Percentiles rank a stretch among this genome's conserved stretches.
Evolutionary conservation across 768 basidiomycete genomes (phyloP).

Genomic region (Lactarius evosmus): DNA sequence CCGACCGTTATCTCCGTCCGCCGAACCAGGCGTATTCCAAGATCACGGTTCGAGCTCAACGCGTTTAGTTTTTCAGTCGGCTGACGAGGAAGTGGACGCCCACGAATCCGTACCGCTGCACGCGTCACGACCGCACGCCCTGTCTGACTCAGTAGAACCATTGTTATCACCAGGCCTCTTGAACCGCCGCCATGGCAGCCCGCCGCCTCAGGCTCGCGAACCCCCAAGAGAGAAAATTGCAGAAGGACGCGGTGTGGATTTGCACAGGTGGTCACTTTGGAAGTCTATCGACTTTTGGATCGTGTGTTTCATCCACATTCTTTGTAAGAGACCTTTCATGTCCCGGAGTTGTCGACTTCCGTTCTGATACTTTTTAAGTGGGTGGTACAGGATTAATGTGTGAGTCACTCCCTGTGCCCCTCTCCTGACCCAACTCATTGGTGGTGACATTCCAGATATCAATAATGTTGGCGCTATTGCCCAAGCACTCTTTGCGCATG

Average conservation of each 20-base stretch:
- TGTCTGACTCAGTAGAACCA: constrained; percentile 16
- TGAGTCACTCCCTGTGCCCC: constrained; percentile 34
- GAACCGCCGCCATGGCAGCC: not conserved
- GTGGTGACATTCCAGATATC: constrained; percentile 49
- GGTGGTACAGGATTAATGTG: constrained; percentile 78
- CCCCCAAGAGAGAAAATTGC: constrained; percentile 11
- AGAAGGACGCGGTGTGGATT: constrained; percentile 41
- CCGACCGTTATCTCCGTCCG: constrained; percentile 27
- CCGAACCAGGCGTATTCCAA: constrained; percentile 19
- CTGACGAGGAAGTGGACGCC: constrained; percentile 15
- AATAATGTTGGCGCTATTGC: constrained; percentile 85
- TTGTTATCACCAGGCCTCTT: constrained; percentile 9
- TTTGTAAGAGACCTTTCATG: constrained; percentile 44
- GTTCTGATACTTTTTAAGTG: constrained; percentile 39
- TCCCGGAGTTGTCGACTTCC: not conserved
- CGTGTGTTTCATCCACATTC: constrained; percentile 50
- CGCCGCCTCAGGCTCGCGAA: not conserved
- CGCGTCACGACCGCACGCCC: not conserved
- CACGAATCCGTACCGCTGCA: not conserved
- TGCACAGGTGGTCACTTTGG: constrained; percentile 53
- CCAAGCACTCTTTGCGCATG: constrained; percentile 61
- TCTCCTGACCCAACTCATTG: constrained; percentile 7
- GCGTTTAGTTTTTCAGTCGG: constrained; percentile 14
- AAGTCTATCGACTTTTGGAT: constrained; percentile 60
- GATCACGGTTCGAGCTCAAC: constrained; percentile 17